Base-by-base conservation (phyloP, 2,329 filamentous ascomycete species). In the Sordariomycetes sp. region DNA sequence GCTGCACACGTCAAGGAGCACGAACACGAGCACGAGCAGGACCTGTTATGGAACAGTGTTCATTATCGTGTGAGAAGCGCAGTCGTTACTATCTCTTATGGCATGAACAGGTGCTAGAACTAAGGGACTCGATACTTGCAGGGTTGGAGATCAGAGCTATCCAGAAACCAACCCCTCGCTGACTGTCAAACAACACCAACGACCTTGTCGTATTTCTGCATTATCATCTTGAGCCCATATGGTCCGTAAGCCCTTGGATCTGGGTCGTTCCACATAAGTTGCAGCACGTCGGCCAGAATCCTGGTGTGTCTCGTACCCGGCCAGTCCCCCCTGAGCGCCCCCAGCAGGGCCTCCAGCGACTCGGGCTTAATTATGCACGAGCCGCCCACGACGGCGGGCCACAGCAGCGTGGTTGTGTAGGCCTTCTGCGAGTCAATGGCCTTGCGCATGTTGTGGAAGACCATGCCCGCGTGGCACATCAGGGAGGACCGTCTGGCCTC, bases 231-330 rank as follows among this genome's bases (percentile, higher is more conserved):
- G 10, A 38, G 18, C 27, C 36, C 36, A 23, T 34, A 35, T 7
- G 32, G 36, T 4, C 36, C 36, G 24, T 30, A 38, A n/a, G 36
- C 36, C 16, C 27, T 17, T 3, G 36, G 36, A 27, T 38, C 36
- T n/a, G 36, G 32, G 18, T 38, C 32, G n/a, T 38, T 21, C 32
- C 32, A 38, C 12, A 38, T 16, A 21, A 34, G 19, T 30, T 38
- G 32, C 20, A 38, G 27, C 3, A 32, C n/a, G 23, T 38, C 32
- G 5, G n/a, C 21, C 10, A 38, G 10, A 11, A 26, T 21, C 26
- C 8, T 24, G 8, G 35, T 11, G 17, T 38, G 36, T 5, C 12
- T 15, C 36, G 31, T 38, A 12, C 15, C 19, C n/a, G 15, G 20
- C 17, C 26, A 24, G 8, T 11, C 12, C 18, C 14, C 8, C 8